Evolutionary conservation across 805 yeast genomes (phyloP).

Genomic region (Zygoascus tannicola): DNA sequence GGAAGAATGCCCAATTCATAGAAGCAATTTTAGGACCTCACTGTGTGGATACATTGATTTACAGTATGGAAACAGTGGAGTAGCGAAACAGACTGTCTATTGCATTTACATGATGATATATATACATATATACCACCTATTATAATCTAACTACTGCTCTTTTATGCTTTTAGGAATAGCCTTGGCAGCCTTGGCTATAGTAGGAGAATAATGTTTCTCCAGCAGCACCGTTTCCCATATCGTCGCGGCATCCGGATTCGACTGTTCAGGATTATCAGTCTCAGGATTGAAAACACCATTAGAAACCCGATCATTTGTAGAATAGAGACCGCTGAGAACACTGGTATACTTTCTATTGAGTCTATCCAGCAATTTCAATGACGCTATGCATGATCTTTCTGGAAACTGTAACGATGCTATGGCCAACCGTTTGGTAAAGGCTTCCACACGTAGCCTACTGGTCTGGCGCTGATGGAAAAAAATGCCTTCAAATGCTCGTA

Average conservation of each 20-base stretch:
- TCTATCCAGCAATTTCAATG: conserved; percentile 69
- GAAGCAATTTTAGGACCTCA: too few relatives aligned
- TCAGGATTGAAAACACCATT: conserved; percentile 70
- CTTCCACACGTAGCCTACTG: conserved; percentile 38
- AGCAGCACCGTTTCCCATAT: conserved; percentile 80
- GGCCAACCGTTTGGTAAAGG: conserved; percentile 76
- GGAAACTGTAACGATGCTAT: conserved; percentile 65
- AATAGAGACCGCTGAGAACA: conserved; percentile 63
- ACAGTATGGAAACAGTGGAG: too few relatives aligned
- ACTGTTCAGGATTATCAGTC: conserved; percentile 56
- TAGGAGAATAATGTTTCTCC: conserved; percentile 75
- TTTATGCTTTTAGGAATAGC: conserved; percentile 5
- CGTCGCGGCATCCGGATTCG: conserved; percentile 82
- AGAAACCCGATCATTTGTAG: conserved; percentile 79
- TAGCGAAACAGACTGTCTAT: too few relatives aligned
- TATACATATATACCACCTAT: background rate
- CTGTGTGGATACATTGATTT: too few relatives aligned
- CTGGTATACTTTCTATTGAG: conserved; percentile 58
- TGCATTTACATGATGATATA: too few relatives aligned
- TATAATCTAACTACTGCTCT: background rate
- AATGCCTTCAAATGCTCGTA: conserved; percentile 68
- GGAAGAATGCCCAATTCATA: too few relatives aligned
- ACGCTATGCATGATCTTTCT: conserved; percentile 75
- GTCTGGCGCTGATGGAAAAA: conserved; percentile 33
- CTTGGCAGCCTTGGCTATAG: conserved; percentile 56